These are phyloP conservation scores for Quillaja saponaria DNA, from an alignment of 306 rosid species.

Conservation along the genomic window DNA sequence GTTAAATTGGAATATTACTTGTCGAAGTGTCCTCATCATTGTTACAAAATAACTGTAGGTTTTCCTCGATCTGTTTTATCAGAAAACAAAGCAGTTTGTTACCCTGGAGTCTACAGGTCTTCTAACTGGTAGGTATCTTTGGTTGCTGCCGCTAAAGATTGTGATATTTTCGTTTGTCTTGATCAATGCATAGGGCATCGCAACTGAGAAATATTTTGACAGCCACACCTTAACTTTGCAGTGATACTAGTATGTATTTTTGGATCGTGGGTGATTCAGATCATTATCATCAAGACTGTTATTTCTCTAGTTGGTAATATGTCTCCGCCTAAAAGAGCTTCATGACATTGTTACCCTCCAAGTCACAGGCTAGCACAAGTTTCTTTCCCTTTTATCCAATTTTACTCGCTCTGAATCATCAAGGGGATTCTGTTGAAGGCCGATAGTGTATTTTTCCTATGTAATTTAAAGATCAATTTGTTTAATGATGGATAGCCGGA, in stretches of 20 bases:
- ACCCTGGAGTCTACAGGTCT: conserved; percentile 27
- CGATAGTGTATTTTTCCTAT: too few species aligned
- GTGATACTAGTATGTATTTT: conserved; percentile 49
- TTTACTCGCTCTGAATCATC: too few species aligned
- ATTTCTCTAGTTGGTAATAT: conserved; percentile 58
- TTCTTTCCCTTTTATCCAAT: too few species aligned
- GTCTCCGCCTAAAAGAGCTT: conserved; percentile 75
- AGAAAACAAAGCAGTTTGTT: conserved; percentile 36
- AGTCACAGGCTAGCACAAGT: too few species aligned
- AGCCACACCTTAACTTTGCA: conserved; percentile 24
- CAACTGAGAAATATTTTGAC: not conserved
- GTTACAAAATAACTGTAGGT: too few species aligned
- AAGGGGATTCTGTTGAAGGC: too few species aligned
- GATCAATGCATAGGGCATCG: conserved; percentile 6
- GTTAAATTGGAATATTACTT: too few species aligned
- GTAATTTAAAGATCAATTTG: too few species aligned
- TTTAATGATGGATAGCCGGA: too few species aligned
- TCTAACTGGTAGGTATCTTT: conserved; percentile 36
- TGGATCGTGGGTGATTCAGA: conserved; percentile 25
- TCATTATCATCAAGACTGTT: conserved; percentile 29
- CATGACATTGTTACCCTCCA: too few species aligned
- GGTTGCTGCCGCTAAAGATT: not conserved
- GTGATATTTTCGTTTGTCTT: not conserved
- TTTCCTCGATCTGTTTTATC: conserved; percentile 34
- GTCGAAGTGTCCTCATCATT: too few species aligned